Evolutionary conservation across 2,329 filamentous ascomycete species (phyloP).

Genomic region (Annulohypoxylon truncatum): DNA sequence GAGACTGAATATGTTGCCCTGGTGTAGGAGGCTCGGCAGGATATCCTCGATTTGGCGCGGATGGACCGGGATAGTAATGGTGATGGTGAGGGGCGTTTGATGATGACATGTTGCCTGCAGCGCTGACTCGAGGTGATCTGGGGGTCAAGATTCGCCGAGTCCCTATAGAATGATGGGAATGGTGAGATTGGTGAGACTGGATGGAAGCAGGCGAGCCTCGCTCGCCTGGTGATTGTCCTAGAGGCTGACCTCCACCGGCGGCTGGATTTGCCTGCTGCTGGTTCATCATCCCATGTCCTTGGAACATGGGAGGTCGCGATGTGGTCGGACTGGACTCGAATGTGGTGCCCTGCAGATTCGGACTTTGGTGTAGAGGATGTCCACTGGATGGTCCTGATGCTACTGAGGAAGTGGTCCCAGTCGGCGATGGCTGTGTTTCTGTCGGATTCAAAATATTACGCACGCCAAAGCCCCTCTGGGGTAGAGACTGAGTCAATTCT

Average conservation of each 20-base stretch:
- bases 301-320: conserved; percentile 41
- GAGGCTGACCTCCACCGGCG: conserved; percentile 38
- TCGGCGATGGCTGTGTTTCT: conserved; percentile 47
- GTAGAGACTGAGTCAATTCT: conserved; percentile 48
- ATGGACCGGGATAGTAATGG: conserved; percentile 37
- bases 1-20: conserved; percentile 39
- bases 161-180: conserved; percentile 49
- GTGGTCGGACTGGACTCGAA: conserved; percentile 45
- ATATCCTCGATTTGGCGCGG: conserved; percentile 37
- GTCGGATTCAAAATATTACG: conserved; percentile 60
- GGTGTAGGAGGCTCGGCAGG: conserved; percentile 34
- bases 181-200: conserved; percentile 51
- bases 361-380: conserved; percentile 30
- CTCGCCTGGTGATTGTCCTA: conserved; percentile 47
- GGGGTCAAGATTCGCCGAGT: conserved; percentile 67
- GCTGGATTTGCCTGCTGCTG: conserved; percentile 41
- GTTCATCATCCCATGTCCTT: conserved; percentile 38
- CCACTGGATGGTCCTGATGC: conserved; percentile 36
- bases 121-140: conserved; percentile 67
- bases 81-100: conserved; percentile 48
- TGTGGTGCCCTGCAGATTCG: conserved; percentile 34
- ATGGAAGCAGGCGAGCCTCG: conserved; percentile 49
- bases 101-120: conserved; percentile 54
- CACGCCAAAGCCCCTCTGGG: conserved; percentile 54
- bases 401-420: conserved; percentile 37